Evolutionary conservation across 2,329 filamentous ascomycete species (phyloP).

Genomic region (Beauveria sp.): DNA sequence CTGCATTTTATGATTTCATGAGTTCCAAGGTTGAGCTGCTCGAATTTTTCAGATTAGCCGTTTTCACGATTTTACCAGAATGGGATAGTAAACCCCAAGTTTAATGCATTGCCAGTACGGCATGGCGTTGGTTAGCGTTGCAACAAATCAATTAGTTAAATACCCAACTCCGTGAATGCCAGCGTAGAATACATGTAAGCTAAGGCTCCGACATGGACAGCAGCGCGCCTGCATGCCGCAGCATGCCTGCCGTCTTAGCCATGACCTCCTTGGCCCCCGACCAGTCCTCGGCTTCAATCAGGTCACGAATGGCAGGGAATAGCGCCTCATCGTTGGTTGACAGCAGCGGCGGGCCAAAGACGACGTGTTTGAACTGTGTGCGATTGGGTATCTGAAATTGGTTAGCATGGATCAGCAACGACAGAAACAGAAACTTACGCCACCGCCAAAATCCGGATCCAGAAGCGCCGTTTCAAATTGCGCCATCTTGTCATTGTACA

Average conservation of each 20-base stretch:
- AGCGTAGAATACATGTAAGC: not conserved
- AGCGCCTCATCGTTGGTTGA: constrained; percentile 57
- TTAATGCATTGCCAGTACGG: not conserved
- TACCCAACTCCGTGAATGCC: not conserved
- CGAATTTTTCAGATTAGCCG: not conserved
- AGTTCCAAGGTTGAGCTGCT: not conserved
- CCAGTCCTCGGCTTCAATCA: constrained; percentile 61
- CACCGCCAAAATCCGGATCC: constrained; percentile 63
- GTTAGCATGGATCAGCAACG: constrained; percentile 12
- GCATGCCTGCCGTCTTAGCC: constrained; percentile 55
- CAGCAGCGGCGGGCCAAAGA: constrained; percentile 80
- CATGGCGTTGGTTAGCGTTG: not conserved
- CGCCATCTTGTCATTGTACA: constrained; percentile 72
- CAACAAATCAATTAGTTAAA: not conserved
- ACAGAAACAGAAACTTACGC: constrained; percentile 51
- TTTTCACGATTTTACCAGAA: too few species aligned
- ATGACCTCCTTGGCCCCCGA: constrained; percentile 54
- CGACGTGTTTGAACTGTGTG: constrained; percentile 87
- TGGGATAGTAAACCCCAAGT: too few species aligned
- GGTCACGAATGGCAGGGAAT: constrained; percentile 71
- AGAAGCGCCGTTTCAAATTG: constrained; percentile 77
- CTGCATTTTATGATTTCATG: not conserved
- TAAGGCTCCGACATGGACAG: constrained; percentile 6
- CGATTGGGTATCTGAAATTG: constrained; percentile 63
- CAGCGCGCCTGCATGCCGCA: constrained; percentile 43